Evolutionary conservation across 805 yeast species (phyloP).

Genomic region (Lachancea mirantina): DNA sequence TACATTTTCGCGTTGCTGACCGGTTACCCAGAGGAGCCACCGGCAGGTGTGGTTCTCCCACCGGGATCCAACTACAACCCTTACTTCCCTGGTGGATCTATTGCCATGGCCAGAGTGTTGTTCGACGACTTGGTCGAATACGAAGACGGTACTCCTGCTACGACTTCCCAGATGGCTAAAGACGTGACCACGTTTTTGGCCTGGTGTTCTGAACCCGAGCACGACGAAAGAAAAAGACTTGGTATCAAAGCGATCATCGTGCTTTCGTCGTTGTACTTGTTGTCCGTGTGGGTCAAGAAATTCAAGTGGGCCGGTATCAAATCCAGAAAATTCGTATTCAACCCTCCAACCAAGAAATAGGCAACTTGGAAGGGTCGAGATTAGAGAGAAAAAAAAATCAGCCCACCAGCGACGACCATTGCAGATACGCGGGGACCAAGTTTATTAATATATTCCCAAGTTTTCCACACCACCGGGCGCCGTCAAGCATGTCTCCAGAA

Average conservation of each 20-base stretch:
- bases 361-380: background rate
- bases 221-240: slow-evolving; percentile 93
- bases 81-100: slow-evolving; percentile 99
- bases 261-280: slow-evolving; percentile 67
- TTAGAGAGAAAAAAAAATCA: slow-evolving; percentile 1
- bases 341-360: slow-evolving; percentile 81
- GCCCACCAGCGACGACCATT: too few species aligned
- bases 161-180: slow-evolving; percentile 98
- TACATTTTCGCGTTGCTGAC: slow-evolving; percentile 92
- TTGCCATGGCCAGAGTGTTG: slow-evolving; percentile 98
- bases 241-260: slow-evolving; percentile 90
- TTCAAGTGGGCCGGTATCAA: slow-evolving; percentile 97
- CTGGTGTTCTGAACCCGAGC: slow-evolving; percentile 99
- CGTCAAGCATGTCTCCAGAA: too few species aligned
- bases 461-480: too few species aligned
- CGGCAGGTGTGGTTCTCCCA: slow-evolving; percentile 92
- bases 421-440: too few species aligned
- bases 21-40: slow-evolving; percentile 98
- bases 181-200: slow-evolving; percentile 92
- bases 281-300: slow-evolving; percentile 88
- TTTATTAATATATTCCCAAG: too few species aligned
- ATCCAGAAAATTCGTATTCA: slow-evolving; percentile 88
- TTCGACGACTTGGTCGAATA: slow-evolving; percentile 96
- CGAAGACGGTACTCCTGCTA: slow-evolving; percentile 98
- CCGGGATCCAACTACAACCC: slow-evolving; percentile 98